phyloP scores from a whole-genome alignment of 192 early-diverging fungal genomes.

The Rhizophagus clarus region DNA sequence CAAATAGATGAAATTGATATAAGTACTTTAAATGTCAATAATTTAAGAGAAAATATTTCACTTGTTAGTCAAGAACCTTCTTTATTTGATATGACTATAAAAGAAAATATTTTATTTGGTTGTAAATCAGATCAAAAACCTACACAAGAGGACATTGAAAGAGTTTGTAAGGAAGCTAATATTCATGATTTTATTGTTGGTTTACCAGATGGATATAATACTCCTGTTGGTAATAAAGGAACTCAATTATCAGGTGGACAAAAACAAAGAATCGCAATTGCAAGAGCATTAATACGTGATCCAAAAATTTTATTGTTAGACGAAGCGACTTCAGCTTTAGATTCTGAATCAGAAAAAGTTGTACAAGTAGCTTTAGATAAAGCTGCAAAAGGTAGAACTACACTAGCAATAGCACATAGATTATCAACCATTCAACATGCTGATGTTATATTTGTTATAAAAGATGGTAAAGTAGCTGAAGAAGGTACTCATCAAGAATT shows the following conservation, averaged over 20 bases:
- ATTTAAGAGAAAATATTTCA: conserved; percentile 49
- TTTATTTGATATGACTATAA: conserved; percentile 39
- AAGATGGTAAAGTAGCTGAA: conserved; percentile 69
- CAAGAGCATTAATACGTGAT: conserved; percentile 68
- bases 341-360: conserved; percentile 76
- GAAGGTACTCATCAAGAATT: conserved; percentile 79
- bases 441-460: conserved; percentile 84
- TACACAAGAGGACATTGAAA: conserved; percentile 49
- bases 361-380: conserved; percentile 80
- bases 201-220: conserved; percentile 60
- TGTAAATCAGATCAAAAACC: conserved; percentile 45
- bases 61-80: conserved; percentile 49
- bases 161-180: conserved; percentile 54
- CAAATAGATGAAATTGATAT: conserved; percentile 47
- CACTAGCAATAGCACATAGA: conserved; percentile 70
- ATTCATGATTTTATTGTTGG: conserved; percentile 56
- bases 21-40: conserved; percentile 45
- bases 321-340: conserved; percentile 82
- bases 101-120: conserved; percentile 62
- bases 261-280: conserved; percentile 70
- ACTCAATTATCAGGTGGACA: conserved; percentile 66
- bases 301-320: conserved; percentile 77
- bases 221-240: conserved; percentile 63
- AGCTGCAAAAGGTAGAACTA: conserved; percentile 60
- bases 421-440: conserved; percentile 85